A percentile compares a stretch with the other conserved stretches of the same genome.
phyloP scores from a whole-genome alignment of 176 grass and related monocot genomes.

The Eragrostis nindensis region DNA sequence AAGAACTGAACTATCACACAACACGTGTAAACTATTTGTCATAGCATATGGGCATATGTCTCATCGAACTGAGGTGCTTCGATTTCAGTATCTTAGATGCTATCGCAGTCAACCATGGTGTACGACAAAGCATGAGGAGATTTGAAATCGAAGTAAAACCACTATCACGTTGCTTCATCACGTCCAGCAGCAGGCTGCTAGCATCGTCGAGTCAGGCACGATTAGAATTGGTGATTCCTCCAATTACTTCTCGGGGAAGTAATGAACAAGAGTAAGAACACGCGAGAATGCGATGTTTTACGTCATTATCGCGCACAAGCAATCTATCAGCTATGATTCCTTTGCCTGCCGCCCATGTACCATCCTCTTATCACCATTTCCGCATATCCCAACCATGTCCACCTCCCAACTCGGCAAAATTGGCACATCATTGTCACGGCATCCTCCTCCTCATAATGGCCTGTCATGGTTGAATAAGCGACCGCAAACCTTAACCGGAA shows the following conservation, averaged over 20 bases:
- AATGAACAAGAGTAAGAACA: neutral
- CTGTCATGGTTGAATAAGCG: neutral
- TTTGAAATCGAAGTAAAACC: neutral
- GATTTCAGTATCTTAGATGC: neutral
- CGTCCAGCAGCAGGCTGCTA: neutral
- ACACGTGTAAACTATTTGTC: too few relatives aligned
- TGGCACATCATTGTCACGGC: conserved; percentile 24
- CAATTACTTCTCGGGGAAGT: neutral
- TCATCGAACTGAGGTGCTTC: neutral
- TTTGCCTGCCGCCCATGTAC: conserved; percentile 9
- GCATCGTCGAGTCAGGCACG: neutral
- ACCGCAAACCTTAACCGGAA: conserved; percentile 20
- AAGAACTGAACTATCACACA: neutral
- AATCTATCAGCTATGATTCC: neutral
- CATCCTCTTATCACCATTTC: conserved; percentile 14
- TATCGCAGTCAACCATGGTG: neutral
- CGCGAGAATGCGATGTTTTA: neutral
- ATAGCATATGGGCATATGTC: neutral
- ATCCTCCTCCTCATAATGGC: neutral
- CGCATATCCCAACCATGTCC: neutral
- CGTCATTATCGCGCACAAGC: neutral
- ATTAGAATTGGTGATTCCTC: neutral
- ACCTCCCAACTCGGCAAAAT: neutral
- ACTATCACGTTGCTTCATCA: conserved; percentile 6
- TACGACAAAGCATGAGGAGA: neutral